Evolutionary conservation across 2,329 filamentous ascomycete genomes (phyloP), one percentile per base, ranked within the genome.

Genomic region (Aureobasidium sp.): DNA sequence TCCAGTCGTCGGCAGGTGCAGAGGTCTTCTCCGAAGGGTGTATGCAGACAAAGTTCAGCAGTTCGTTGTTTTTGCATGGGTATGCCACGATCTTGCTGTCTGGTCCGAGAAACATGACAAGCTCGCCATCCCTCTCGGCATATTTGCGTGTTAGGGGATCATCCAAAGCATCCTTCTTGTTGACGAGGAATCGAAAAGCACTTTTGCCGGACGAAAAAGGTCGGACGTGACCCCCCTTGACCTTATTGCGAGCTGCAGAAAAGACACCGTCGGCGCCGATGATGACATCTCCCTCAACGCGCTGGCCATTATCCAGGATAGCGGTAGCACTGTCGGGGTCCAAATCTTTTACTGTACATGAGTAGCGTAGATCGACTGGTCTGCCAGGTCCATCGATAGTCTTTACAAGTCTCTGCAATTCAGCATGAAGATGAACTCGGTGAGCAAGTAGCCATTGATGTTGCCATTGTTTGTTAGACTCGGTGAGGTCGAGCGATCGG

Each of bases 251-350:
- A 2, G 69, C 65, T 5, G 68, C 61, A 0, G 72, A 74, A 8
- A 66, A 75, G 2, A 83, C 80, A 0, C 83, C 83, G 64, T 85
- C 82, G 0, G 81, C 82, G 2, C 81, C 82, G 3, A 85, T 64
- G 2, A 85, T 65, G 0, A 85, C 62, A 64, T 85, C 81, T 5
- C 77, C 79, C 1, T 73, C 65, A 9, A 80, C 66, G 1, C 66
- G 67, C 0, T 74, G 70, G 0, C 81, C 82, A 47, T 77, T 73
- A 4, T 76, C 76, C 1, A 84, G 74, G 1, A 71, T 76, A 0
- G 84, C 65, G 0, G 70, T 76, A 0, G 74, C 78, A 2, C 67
- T 69, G 1, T 71, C 62, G 0, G 75, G 65, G 57, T 83, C 75
- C 0, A 83, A 73, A 32, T 75, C 71, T 1, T 76, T 69, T 0